Evolutionary conservation across 306 rosid genomes (phyloP).

Genomic region (Citrullus amarus): DNA sequence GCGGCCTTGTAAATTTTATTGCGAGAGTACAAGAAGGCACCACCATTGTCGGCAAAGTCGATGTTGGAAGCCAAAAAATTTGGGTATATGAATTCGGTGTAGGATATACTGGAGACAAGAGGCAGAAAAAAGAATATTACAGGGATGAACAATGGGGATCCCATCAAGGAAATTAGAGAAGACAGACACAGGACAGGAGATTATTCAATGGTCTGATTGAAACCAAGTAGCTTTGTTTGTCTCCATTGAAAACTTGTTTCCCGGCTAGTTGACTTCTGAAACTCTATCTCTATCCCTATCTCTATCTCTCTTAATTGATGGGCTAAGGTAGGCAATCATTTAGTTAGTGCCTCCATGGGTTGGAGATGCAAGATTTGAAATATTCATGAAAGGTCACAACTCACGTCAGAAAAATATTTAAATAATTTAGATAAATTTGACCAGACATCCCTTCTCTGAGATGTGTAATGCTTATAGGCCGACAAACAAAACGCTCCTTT

Average conservation of each 20-base stretch:
- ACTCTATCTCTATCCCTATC: conserved; percentile 10
- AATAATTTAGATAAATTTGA: neutral
- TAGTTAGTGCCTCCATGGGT: conserved; percentile 18
- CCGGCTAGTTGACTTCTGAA: conserved; percentile 34
- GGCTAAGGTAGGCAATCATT: conserved; percentile 24
- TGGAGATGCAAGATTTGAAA: conserved; percentile 15
- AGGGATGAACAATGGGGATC: conserved; percentile 20
- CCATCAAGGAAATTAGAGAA: conserved; percentile 44
- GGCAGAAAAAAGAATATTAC: conserved; percentile 21
- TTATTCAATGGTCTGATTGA: neutral
- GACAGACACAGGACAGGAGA: conserved; percentile 5
- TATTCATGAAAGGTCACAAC: conserved; percentile 2
- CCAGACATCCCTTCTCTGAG: neutral
- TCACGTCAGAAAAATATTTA: neutral
- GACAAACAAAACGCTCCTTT: neutral
- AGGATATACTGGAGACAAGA: conserved; percentile 24
- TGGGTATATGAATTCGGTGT: conserved; percentile 33
- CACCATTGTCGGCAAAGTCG: conserved; percentile 26
- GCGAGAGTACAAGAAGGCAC: conserved; percentile 55
- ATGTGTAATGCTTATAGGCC: neutral
- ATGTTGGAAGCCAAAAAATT: conserved; percentile 49
- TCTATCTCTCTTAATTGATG: conserved; percentile 27
- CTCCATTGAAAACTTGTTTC: conserved; percentile 22
- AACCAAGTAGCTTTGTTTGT: conserved; percentile 19
- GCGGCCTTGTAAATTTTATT: conserved; percentile 55